These are phyloP conservation scores for Cymbopogon citratus DNA, from an alignment of 176 grass and related monocot species.

Conservation along the genomic window DNA sequence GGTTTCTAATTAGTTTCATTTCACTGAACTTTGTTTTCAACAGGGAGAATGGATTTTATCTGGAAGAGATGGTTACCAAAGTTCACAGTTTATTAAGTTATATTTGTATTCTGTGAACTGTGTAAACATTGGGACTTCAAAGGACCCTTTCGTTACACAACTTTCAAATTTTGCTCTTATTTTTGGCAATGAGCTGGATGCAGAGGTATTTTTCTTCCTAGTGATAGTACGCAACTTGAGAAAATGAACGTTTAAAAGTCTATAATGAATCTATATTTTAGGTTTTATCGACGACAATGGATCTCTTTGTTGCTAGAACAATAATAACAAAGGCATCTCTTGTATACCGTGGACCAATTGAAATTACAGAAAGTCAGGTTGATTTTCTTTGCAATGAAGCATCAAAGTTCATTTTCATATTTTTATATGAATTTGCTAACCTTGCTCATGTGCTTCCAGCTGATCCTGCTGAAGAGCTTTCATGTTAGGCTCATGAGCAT, in stretches of 20 bases:
- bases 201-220: conserved; percentile 66
- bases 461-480: conserved; percentile 92
- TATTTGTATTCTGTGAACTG: conserved; percentile 91
- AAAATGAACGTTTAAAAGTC: neutral
- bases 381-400: neutral
- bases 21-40: conserved; percentile 24
- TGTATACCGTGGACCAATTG: conserved; percentile 79
- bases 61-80: conserved; percentile 51
- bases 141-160: conserved; percentile 78
- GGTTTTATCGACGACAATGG: conserved; percentile 99
- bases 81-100: conserved; percentile 54
- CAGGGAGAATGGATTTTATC: conserved; percentile 99
- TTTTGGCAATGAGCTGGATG: conserved; percentile 99
- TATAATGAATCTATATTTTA: conserved; percentile 35
- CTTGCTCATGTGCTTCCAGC: conserved; percentile 47
- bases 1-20: conserved; percentile 7
- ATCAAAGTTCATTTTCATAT: neutral
- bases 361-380: conserved; percentile 87
- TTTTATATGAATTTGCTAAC: conserved; percentile 35
- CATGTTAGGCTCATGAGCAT: conserved; percentile 99
- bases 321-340: conserved; percentile 99
- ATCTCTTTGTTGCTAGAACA: conserved; percentile 99
- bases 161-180: conserved; percentile 85
- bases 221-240: neutral
- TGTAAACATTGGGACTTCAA: conserved; percentile 67